A percentile compares a stretch with the other conserved stretches of the same genome.
phyloP scores from a whole-genome alignment of 352 stramenopile genomes.

The Peronospora tabacina region DNA sequence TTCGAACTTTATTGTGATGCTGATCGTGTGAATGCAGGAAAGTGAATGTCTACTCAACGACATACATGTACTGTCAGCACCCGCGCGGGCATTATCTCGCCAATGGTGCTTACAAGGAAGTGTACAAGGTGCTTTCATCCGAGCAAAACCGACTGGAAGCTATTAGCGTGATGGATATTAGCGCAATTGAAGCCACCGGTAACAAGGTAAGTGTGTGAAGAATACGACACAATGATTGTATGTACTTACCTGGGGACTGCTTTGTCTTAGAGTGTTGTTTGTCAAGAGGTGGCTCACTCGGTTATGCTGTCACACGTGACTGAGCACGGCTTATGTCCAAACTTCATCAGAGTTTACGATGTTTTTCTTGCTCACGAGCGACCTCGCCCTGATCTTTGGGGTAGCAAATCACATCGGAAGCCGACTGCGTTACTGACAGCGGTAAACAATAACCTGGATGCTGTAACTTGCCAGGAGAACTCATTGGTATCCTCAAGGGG shows the following conservation, averaged over 20 bases:
- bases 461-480: conserved; percentile 1
- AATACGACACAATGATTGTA: background rate
- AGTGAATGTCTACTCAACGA: conserved; percentile 31
- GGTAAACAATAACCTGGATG: conserved; percentile 9
- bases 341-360: conserved; percentile 91
- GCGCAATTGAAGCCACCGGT: conserved; percentile 71
- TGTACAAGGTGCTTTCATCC: conserved; percentile 78
- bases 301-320: conserved; percentile 88
- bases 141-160: conserved; percentile 55
- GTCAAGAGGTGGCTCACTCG: conserved; percentile 92
- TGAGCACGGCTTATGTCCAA: conserved; percentile 84
- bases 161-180: conserved; percentile 90
- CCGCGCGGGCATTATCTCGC: conserved; percentile 71
- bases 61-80: conserved; percentile 41
- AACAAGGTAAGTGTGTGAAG: conserved; percentile 61
- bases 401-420: conserved; percentile 47
- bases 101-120: conserved; percentile 83
- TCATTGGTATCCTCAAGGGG: background rate
- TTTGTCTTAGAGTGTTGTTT: conserved; percentile 62
- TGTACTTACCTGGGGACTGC: background rate
- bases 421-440: conserved; percentile 53
- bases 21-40: conserved; percentile 28
- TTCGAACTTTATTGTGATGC: conserved; percentile 3
- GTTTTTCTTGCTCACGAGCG: conserved; percentile 84
- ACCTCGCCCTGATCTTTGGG: conserved; percentile 47